phyloP scores from a whole-genome alignment of 306 rosid genomes.

The cucumber (Cucumis sativus) region Cucumber_9930_V3 NC_026655.2:30187501-30188000 shows the following conservation, averaged over 20 bases:
- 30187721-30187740: neutral
- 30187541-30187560: constrained; percentile 36
- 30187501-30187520: constrained; percentile 26
- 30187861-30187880: neutral
- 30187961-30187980: neutral
- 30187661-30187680: constrained; percentile 11
- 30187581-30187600: constrained; percentile 8
- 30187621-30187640: constrained; percentile 10
- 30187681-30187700: constrained; percentile 18
- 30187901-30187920: neutral
- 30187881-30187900: neutral
- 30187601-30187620: constrained; percentile 4
- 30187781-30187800: constrained; percentile 11
- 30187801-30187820: constrained; percentile 7
- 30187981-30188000: constrained; percentile 10
- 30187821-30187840: neutral
- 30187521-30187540: constrained; percentile 21
- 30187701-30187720: constrained; percentile 8
- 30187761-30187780: neutral
- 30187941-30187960: constrained; percentile 5
- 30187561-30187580: constrained; percentile 24
- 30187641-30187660: constrained; percentile 6
- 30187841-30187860: constrained; percentile 15
- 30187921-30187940: neutral
- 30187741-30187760: constrained; percentile 16